These are phyloP conservation scores for Oidiodendron maius DNA, from an alignment of 495 filamentous ascomycete species.

Conservation along the genomic window DNA sequence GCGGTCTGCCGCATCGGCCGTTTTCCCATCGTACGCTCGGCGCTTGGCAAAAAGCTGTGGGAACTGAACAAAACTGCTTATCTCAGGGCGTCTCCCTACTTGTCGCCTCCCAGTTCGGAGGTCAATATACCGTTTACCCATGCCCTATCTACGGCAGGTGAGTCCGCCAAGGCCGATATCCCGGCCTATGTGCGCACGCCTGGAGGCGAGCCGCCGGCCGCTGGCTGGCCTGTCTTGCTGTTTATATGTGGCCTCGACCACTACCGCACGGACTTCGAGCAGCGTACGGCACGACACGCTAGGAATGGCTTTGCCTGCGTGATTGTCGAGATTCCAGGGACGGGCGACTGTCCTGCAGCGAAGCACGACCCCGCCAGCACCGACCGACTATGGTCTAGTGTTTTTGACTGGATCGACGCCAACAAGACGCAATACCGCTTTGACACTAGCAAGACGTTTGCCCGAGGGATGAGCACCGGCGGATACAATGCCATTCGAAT, in stretches of 20 bases:
- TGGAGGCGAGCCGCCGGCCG: neutral
- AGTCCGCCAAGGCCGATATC: neutral
- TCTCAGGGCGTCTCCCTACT: neutral
- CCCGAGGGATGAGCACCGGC: constrained; percentile 66
- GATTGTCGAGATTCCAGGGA: constrained; percentile 69
- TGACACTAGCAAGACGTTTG: constrained; percentile 32
- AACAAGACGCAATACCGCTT: constrained; percentile 20
- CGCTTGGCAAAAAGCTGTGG: neutral
- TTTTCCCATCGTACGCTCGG: neutral
- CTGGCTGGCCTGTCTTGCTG: neutral
- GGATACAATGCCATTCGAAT: constrained; percentile 71
- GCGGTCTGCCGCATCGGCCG: neutral
- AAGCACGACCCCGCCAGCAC: constrained; percentile 34
- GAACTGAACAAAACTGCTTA: neutral
- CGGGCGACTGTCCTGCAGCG: constrained; percentile 67
- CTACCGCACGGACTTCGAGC: neutral
- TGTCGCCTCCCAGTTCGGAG: neutral
- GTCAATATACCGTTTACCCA: neutral
- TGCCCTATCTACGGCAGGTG: neutral
- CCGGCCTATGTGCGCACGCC: neutral
- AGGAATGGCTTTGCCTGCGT: constrained; percentile 47
- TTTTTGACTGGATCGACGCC: constrained; percentile 36
- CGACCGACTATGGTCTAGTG: constrained; percentile 54
- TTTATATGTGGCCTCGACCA: neutral
- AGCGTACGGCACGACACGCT: neutral